These are phyloP conservation scores for Castanea sativa DNA, from an alignment of 306 rosid genomes.

Conservation along the genomic window DNA sequence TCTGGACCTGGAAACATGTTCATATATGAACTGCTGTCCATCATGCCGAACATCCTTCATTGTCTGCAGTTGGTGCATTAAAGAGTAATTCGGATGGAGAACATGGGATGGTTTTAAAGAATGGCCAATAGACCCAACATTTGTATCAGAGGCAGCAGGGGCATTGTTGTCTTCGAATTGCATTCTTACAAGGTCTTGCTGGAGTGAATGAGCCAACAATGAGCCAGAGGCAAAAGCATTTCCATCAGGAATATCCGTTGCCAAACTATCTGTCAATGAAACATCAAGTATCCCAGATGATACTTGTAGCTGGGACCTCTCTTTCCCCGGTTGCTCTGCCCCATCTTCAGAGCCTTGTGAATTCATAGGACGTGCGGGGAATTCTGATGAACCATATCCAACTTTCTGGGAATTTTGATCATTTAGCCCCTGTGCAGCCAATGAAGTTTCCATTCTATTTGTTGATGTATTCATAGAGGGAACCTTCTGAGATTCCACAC, in stretches of 20 bases:
- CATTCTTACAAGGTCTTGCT: constrained; percentile 31
- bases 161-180: constrained; percentile 18
- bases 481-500: constrained; percentile 25
- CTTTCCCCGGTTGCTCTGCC: constrained; percentile 19
- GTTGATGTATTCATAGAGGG: constrained; percentile 6
- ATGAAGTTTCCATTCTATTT: constrained; percentile 28
- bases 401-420: constrained; percentile 26
- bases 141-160: constrained; percentile 23
- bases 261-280: constrained; percentile 18
- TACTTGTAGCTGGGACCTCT: constrained; percentile 13
- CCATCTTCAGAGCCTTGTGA: constrained; percentile 32
- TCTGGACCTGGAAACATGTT: constrained; percentile 6
- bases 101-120: constrained; percentile 25
- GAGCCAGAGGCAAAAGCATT: constrained; percentile 32
- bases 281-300: constrained; percentile 20
- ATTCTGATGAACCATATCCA: constrained; percentile 26
- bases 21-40: constrained; percentile 30
- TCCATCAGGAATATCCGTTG: constrained; percentile 32
- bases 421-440: constrained; percentile 20
- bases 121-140: constrained; percentile 19
- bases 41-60: constrained; percentile 32
- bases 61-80: constrained; percentile 25
- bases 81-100: constrained; percentile 26
- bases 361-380: constrained; percentile 14
- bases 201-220: constrained; percentile 24